These are phyloP conservation scores for Parachlorella kessleri DNA, from an alignment of 139 green algal species.

Conservation along the genomic window DNA sequence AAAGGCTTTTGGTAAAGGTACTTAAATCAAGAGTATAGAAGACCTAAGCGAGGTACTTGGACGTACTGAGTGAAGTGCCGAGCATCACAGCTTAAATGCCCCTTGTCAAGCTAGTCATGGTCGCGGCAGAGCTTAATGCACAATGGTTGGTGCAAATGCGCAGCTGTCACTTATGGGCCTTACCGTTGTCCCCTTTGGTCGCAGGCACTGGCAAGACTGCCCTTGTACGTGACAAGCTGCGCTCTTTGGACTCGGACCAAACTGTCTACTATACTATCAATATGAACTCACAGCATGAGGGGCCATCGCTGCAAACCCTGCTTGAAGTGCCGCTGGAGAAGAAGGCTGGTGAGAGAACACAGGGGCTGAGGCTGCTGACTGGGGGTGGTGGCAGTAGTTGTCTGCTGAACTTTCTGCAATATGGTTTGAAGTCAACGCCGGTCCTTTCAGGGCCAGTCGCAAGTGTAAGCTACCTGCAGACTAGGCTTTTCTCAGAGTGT, in stretches of 20 bases:
- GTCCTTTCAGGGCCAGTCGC: no score
- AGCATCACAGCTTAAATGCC: no score
- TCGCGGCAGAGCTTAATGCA: no score
- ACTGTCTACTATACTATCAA: slow-evolving; percentile 69
- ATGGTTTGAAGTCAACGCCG: no score
- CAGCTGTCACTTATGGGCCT: neutral
- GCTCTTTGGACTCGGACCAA: slow-evolving; percentile 77
- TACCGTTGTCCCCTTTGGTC: neutral
- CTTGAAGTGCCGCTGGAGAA: slow-evolving; percentile 86
- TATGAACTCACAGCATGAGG: slow-evolving; percentile 89
- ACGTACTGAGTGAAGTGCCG: neutral
- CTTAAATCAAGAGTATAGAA: no score
- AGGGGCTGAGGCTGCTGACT: no score
- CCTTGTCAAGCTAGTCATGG: no score
- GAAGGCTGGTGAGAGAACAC: slow-evolving; percentile 63
- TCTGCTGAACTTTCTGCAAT: no score
- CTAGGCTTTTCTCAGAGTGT: no score
- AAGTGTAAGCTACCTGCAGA: no score
- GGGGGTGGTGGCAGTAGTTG: no score
- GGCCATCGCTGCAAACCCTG: slow-evolving; percentile 72
- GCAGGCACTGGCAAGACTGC: slow-evolving; percentile 85
- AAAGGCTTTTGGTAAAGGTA: no score
- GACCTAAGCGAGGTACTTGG: neutral
- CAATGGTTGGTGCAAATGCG: neutral
- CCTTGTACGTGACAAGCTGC: slow-evolving; percentile 87